Conservation (phyloP, 2,329 filamentous ascomycete species). For the Nemania sp. region DNA sequence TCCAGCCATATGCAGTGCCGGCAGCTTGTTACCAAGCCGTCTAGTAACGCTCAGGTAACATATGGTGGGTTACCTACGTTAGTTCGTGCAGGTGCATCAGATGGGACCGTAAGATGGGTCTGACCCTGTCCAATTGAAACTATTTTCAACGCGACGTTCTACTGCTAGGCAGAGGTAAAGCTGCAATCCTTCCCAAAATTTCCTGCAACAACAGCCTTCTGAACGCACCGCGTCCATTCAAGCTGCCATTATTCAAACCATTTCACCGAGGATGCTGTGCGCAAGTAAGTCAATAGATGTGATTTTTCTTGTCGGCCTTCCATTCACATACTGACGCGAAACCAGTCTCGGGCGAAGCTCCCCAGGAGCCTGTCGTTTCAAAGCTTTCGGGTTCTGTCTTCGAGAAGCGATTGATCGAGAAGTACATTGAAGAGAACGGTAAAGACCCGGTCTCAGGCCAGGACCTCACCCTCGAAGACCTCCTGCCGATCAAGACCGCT, state of each 20-base stretch:
- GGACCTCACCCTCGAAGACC: slow-evolving; percentile 79
- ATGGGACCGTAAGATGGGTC: too few species aligned
- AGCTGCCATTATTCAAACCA: slow-evolving; percentile 17
- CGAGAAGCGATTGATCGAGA: slow-evolving; percentile 92
- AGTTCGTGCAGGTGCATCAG: too few species aligned
- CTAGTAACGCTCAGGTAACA: too few species aligned
- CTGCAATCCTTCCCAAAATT: slow-evolving; percentile 11
- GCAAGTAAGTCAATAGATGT: slow-evolving; percentile 44
- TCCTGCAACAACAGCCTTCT: slow-evolving; percentile 5
- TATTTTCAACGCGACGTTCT: slow-evolving; percentile 20
- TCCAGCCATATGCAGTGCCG: too few species aligned
- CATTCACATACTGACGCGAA: slow-evolving; percentile 26
- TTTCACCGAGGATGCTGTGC: slow-evolving; percentile 49
- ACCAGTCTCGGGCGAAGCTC: slow-evolving; percentile 92
- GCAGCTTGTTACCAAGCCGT: too few species aligned
- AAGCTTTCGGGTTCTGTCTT: slow-evolving; percentile 95
- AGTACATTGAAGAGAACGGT: slow-evolving; percentile 90
- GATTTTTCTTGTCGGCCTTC: neutral
- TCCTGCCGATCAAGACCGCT: slow-evolving; percentile 83
- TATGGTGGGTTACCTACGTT: neutral
- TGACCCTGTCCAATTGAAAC: slow-evolving; percentile 19
- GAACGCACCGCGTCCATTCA: slow-evolving; percentile 4
- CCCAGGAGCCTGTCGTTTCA: slow-evolving; percentile 91
- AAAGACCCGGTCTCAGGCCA: slow-evolving; percentile 91
- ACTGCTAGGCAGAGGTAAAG: slow-evolving; percentile 15